Evolutionary conservation across 805 yeast species (phyloP), one percentile per base, ranked within the genome.

Genomic region (Clavispora vitiphila): DNA sequence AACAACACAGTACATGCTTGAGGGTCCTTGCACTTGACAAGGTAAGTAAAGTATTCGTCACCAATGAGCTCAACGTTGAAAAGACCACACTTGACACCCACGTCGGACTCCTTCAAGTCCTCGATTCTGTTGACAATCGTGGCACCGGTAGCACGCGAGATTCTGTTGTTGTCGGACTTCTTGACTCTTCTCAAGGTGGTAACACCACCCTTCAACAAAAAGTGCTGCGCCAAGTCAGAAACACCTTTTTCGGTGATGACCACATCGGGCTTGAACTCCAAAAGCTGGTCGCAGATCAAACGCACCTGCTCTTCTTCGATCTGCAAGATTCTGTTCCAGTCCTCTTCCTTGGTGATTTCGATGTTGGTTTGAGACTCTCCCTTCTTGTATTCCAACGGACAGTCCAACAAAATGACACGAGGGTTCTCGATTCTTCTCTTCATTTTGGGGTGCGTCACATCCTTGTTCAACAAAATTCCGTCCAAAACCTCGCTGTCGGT

Each of bases 371-470:
- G 99, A 3, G 97, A 89, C 70, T 93, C 99, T 51, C 99, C 99
- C 76, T 93, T 93, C 72, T 93, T 93, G 71, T 93, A 93, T 69
- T 93, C 99, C 55, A 93, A 74, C 10, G 99, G 97, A 67, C 97
- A 90, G 68, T 93, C 99, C 54, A 93, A 75, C 52, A 93, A 74
- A 15, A 93, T 77, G 41, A 93, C 79, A 50, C 91, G 78, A 38
- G 99, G 99, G 57, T 88, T 86, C 61, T 83, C 86, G 53, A 93
- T 85, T 55, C 72, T 60, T 62, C 99, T 81, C 55, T 83, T 83
- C 99, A 93, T 93, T 65, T 90, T 89, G 49, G 99, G 99, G 67
- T 93, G 99, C n/a, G 95, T 89, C 43, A 93, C 95, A 61, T 93
- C 99, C 67, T 93, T 93, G 72, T 93, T 93, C 56, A 93, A 76